Percentiles rank a stretch among this genome's conserved stretches.
Evolutionary conservation across 2,329 filamentous ascomycete genomes (phyloP).

Genomic region (Berkeleyomyces basicola): DNA sequence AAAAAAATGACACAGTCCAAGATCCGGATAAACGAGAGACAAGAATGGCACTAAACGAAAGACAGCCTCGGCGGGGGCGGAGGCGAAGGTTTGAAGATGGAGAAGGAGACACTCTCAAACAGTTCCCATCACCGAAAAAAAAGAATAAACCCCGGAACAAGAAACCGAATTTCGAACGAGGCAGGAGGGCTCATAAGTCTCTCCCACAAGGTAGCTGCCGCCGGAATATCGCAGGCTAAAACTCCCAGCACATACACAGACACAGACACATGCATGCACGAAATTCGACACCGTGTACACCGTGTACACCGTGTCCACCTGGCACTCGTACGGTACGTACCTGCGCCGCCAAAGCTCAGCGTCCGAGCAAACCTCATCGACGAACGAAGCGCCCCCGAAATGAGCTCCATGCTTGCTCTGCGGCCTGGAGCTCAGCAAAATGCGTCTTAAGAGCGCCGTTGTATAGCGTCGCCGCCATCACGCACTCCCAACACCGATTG

Average conservation of each 20-base stretch:
- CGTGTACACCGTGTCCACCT: no score
- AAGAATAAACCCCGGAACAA: not conserved
- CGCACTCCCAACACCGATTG: not conserved
- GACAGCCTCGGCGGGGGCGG: not conserved
- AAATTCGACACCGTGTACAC: not conserved
- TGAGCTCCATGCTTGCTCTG: not conserved
- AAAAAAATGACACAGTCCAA: not conserved
- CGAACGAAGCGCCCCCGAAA: not conserved
- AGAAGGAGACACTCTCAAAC: not conserved
- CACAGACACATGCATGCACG: not conserved
- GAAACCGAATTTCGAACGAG: not conserved
- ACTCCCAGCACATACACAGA: no score
- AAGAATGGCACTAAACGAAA: not conserved
- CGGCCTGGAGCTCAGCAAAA: not conserved
- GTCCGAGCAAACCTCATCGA: not conserved
- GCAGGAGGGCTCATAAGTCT: not conserved
- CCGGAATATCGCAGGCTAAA: constrained; percentile 2
- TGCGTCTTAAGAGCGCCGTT: not conserved
- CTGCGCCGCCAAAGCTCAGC: not conserved
- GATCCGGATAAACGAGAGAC: not conserved
- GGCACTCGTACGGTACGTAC: no score
- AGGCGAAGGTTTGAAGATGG: not conserved
- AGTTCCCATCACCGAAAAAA: not conserved
- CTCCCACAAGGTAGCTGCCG: not conserved
- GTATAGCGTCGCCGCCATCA: not conserved